Evolutionary conservation across 805 yeast species (phyloP), one percentile per base, ranked within the genome.

Genomic region (Candida glaebosa): DNA sequence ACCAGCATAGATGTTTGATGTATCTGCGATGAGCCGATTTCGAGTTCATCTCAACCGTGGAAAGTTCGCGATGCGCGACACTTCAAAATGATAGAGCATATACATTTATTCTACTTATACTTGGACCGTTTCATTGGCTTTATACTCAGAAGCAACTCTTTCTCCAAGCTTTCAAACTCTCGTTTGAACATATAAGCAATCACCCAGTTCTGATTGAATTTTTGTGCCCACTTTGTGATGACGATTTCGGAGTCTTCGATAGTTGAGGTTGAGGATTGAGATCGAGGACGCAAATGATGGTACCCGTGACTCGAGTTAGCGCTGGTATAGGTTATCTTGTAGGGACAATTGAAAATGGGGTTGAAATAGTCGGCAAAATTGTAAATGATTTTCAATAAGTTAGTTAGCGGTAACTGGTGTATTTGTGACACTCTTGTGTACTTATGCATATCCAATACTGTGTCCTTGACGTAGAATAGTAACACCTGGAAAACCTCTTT

Each of bases 261-360:
- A 10, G 24, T 32, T 9, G 28, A 35, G 12, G 25, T 18, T 18
- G 19, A 16, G 31, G 39, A 20, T 18, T 7, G 32, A 32, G 38
- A 20, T 24, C 40, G 7, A 24, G 43, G 17, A 19, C 37, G 37
- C 20, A 14, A 24, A 24, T 24, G 34, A 31, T 30, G 20, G 25
- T 19, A 12, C 24, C 24, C 19, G 18, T 33, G 18, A 12, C 15
- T 7, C 24, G 20, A 19, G 10, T 31, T 7, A 17, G n/a, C 16
- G 8, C n/a, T 14, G 9, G 5, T 38, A 10, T 10, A 14, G 8
- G 17, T 20, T 3, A 33, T 19, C 26, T 12, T 34, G 6, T 45
- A 49, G 5, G 61, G 60, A 12, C 55, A 51, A 37, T 46, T 58
- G 39, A 58, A 59, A 4, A 58, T 32, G 2, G 50, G 43, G 15